Conservation (phyloP, 2,329 filamentous ascomycete species). For the Apiospora rasikravindrae region DNA sequence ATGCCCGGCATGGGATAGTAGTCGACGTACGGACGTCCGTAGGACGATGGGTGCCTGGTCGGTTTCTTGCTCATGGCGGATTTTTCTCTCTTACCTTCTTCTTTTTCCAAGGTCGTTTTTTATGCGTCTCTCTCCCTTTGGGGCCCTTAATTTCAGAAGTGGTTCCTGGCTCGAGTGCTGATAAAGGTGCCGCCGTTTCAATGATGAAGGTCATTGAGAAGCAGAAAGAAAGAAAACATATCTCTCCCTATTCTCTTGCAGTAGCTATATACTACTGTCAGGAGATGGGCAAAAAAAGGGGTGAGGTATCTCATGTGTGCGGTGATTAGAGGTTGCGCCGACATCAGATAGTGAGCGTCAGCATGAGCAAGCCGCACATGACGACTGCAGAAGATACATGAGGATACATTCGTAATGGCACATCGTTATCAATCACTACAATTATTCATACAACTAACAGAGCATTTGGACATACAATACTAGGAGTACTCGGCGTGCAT, state of each 20-base stretch:
- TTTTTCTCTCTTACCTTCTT: neutral
- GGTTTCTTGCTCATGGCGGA: neutral
- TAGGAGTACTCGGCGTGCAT: neutral
- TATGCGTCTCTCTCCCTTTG: neutral
- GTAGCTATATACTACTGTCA: neutral
- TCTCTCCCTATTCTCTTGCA: no score
- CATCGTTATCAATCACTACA: neutral
- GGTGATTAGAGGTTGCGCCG: neutral
- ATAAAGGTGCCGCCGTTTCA: neutral
- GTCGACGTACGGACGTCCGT: neutral
- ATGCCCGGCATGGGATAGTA: neutral
- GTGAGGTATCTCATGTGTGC: neutral
- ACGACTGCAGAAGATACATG: no score
- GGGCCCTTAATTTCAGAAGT: neutral
- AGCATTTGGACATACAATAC: neutral
- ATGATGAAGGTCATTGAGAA: neutral
- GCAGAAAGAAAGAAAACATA: neutral
- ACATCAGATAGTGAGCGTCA: neutral
- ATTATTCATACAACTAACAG: no score
- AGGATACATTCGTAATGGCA: neutral
- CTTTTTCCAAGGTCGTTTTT: neutral
- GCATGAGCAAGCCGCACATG: neutral
- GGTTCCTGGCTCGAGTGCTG: no score
- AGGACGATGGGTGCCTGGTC: neutral
- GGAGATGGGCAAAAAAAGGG: no score